These are phyloP conservation scores for Trichomonascus vanleenenianus DNA, from an alignment of 805 yeast species.

Conservation along the genomic window DNA sequence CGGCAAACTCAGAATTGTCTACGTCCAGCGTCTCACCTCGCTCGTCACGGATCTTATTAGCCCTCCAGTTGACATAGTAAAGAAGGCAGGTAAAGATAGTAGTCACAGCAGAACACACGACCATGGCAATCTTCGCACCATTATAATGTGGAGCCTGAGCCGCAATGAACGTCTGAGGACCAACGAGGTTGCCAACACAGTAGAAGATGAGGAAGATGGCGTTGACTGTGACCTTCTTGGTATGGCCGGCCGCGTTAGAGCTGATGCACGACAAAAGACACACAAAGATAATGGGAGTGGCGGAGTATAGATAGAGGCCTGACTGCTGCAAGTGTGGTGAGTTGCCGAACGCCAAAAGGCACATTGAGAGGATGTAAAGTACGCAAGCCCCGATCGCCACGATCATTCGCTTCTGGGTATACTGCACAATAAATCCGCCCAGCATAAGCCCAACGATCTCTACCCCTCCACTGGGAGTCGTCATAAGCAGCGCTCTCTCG, in stretches of 20 bases:
- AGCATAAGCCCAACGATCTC: constrained; percentile 15
- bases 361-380: constrained; percentile 24
- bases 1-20: constrained; percentile 23
- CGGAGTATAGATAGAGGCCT: constrained; percentile 32
- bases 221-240: constrained; percentile 56
- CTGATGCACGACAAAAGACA: constrained; percentile 34
- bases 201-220: constrained; percentile 56
- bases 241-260: constrained; percentile 60
- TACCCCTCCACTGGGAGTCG: constrained; percentile 40
- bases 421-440: constrained; percentile 9
- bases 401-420: constrained; percentile 2
- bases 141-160: constrained; percentile 52
- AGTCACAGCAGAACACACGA: constrained; percentile 40
- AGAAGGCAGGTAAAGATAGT: constrained; percentile 33
- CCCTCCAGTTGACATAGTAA: constrained; percentile 9
- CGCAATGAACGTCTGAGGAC: constrained; percentile 62
- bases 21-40: neutral
- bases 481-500: constrained; percentile 33
- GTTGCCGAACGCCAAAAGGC: constrained; percentile 38
- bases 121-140: constrained; percentile 47
- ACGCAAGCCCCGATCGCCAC: neutral
- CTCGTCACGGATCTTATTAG: neutral
- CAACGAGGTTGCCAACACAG: constrained; percentile 63
- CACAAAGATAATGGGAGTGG: constrained; percentile 27
- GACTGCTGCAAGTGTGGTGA: constrained; percentile 32